Evolutionary conservation across 148 eudicot genomes (phyloP), one percentile per base, ranked within the genome.

Genomic region (Silene conica): DNA sequence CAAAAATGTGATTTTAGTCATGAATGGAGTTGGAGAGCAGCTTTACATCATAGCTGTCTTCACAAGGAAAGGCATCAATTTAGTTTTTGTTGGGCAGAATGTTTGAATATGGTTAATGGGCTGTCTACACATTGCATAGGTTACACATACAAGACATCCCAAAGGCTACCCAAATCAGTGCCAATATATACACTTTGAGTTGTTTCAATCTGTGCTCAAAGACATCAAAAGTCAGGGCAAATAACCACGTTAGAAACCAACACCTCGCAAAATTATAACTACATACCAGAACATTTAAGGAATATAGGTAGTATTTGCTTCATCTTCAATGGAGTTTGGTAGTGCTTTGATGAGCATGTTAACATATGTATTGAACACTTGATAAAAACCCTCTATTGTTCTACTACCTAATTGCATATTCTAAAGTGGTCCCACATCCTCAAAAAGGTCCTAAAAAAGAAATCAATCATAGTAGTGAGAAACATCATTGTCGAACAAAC

Each of bases 341-440:
- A 95, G 78, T 80, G 98, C 98, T 84, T 86, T 95, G 77, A 95
- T 92, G 75, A 95, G 96, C 89, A 90, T 85, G 81, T 76, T 85
- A 41, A 90, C 74, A 75, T 91, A 94, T 4, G 96, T 82, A 81
- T 84, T 89, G 68, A 87, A 94, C 66, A 94, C 91, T 79, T 92
- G 89, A 87, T 83, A 92, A 64, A 95, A 84, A 68, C 98, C 98
- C 71, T 94, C 98, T 69, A 94, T 80, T 48, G 93, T 89, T 85
- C 86, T 92, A 72, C 92, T 89, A 41, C 97, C 97, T 74, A 95
- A 83, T 69, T 95, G 96, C 97, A 95, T 92, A 74, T 91, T 88
- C 73, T 87, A 82, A 18, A 93, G 87, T 62, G 98, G 92, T 69
- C 89, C 97, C 70, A 93, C 98, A 82, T 93, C 98, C 74, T 90